Base-by-base conservation (phyloP, 176 grass and related monocot species). In the Cenchrus purpureus region DNA sequence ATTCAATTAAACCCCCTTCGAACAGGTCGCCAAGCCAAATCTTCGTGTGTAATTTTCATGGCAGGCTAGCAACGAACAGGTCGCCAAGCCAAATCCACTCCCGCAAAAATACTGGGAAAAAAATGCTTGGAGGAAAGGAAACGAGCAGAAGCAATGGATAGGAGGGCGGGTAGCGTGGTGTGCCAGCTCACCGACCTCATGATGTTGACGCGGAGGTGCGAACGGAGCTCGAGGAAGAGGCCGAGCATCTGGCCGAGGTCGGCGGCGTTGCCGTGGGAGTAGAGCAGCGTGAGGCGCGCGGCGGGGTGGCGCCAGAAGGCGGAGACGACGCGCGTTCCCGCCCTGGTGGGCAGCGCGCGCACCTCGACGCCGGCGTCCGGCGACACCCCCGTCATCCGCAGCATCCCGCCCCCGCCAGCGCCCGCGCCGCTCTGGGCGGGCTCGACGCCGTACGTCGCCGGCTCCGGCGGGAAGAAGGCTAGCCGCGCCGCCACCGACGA, bases 391-490 rank as follows among this genome's bases (percentile, higher is more conserved):
- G 91, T 88, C 68, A 95, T 89, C 51, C 81, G 73, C 71, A 91
- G 68, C 75, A 58, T 50, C 20, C 81, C 87, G 6, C 12, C 63
- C 0, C 25, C 73, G 4, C 82, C 68, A 0, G 25, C 73, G 4
- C 82, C 68, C 6, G 25, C 60, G 46, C 74, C 77, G n/a, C 46
- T 85, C 40, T 54, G 37, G 10, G 22, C 31, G 10, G 65, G 76
- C 80, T n/a, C 11, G 71, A 95, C 81, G 91, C 92, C 91, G 65
- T 98, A 98, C 73, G 96, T 95, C 17, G 93, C 77, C 78, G 96
- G 96, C 88, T 95, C 96, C 48, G 96, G 96, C 78, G 96, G 96
- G 86, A 98, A 98, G 87, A 98, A 98, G n/a, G 96, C 96, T 58
- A 98, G 91, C 81, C 83, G 80, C 80, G 96, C 93, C 78, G 96